A percentile compares a stretch with the other conserved stretches of the same genome.
phyloP scores from a whole-genome alignment of 345 rosid genomes.

The Toxicodendron radicans region DNA sequence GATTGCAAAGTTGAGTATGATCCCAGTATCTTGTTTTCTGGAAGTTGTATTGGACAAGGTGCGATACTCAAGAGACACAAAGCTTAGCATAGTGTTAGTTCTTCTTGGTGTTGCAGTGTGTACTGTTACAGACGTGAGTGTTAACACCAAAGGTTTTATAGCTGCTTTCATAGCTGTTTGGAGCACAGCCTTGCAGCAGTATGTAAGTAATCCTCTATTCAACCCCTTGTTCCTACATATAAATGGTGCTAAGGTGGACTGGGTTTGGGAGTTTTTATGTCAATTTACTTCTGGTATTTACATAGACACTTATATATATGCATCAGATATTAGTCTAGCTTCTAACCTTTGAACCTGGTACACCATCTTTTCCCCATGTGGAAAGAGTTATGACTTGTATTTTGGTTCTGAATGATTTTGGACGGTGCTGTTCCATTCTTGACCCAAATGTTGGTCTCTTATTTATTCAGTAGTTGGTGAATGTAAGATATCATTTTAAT shows the following conservation, averaged over 20 bases:
- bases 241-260: neutral
- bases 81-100: slow-evolving; percentile 89
- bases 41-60: slow-evolving; percentile 94
- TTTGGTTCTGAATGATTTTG: neutral
- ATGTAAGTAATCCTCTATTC: slow-evolving; percentile 54
- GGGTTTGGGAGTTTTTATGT: neutral
- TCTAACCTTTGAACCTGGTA: neutral
- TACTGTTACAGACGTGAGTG: slow-evolving; percentile 98
- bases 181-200: slow-evolving; percentile 98
- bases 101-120: slow-evolving; percentile 98
- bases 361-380: neutral
- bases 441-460: neutral
- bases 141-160: slow-evolving; percentile 81
- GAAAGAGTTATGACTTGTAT: neutral
- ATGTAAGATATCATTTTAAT: neutral
- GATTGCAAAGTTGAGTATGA: slow-evolving; percentile 99
- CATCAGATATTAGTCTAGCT: neutral
- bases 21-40: slow-evolving; percentile 91
- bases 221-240: slow-evolving; percentile 7
- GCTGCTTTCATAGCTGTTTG: slow-evolving; percentile 94
- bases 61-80: slow-evolving; percentile 91
- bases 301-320: neutral
- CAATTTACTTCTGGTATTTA: neutral
- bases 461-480: neutral
- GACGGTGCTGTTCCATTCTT: neutral